Conservation (phyloP, 257 asterid species). For the Gardenia jasminoides region DNA sequence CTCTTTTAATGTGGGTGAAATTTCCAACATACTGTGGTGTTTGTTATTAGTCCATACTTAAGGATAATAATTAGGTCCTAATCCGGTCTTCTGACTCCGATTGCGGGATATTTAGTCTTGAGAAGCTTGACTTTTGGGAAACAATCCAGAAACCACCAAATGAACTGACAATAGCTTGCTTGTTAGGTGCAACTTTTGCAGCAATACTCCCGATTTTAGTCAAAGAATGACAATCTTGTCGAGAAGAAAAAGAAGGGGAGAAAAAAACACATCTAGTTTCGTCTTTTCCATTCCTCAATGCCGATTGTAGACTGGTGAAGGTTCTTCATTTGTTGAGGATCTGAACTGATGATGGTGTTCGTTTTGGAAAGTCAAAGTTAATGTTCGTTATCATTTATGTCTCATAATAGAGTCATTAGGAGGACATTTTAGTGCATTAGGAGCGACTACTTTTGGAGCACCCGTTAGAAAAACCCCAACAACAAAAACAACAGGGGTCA, state of each 20-base stretch:
- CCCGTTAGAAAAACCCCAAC: too few relatives aligned
- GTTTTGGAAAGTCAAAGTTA: neutral
- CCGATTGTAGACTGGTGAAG: neutral
- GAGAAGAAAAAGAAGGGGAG: too few relatives aligned
- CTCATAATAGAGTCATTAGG: too few relatives aligned
- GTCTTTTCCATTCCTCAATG: neutral
- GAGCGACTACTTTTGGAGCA: too few relatives aligned
- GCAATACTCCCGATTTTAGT: neutral
- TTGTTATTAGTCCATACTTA: neutral
- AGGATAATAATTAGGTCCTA: neutral
- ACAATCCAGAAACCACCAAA: conserved; percentile 31
- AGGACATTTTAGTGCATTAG: too few relatives aligned
- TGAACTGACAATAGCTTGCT: conserved; percentile 31
- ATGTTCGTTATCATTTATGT: neutral
- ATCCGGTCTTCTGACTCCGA: neutral
- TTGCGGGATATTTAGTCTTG: neutral
- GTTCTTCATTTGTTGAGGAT: neutral
- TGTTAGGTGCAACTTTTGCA: conserved; percentile 2
- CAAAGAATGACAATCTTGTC: neutral
- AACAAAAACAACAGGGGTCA: too few relatives aligned
- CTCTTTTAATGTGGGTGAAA: neutral
- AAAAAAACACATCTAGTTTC: neutral
- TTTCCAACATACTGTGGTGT: neutral
- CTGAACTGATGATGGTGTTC: neutral
- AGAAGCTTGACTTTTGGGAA: conserved; percentile 50